Conservation (phyloP, 345 rosid genomes). For the Aquilaria malaccensis region DNA sequence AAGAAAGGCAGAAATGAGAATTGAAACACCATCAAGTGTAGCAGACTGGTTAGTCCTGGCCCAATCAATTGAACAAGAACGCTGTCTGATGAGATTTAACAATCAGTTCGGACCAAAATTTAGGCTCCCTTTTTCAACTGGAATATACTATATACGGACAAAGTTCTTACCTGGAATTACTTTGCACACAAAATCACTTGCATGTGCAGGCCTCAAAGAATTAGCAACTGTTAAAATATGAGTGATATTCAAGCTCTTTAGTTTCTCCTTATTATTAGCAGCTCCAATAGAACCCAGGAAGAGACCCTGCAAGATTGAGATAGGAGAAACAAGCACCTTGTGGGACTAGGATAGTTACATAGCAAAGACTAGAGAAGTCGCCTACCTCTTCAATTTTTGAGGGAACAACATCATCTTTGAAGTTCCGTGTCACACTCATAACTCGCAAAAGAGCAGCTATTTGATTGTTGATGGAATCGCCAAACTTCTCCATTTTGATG, state of each 20-base stretch:
- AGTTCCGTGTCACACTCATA: conserved; percentile 25
- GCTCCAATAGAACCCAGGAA: conserved; percentile 55
- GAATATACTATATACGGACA: background rate
- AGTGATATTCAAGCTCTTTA: conserved; percentile 54
- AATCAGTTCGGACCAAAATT: background rate
- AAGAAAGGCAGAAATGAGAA: too few relatives aligned
- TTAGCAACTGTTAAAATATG: conserved; percentile 67
- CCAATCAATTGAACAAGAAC: background rate
- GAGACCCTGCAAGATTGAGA: conserved; percentile 23
- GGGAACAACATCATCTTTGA: conserved; percentile 39
- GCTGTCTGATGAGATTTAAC: background rate
- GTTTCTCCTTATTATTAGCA: conserved; percentile 42
- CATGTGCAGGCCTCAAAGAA: conserved; percentile 43
- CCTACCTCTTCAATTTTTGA: conserved; percentile 48
- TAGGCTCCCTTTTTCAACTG: background rate
- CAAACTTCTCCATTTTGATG: conserved; percentile 27
- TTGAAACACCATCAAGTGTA: too few relatives aligned
- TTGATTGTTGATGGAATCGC: conserved; percentile 31
- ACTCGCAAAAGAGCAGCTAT: conserved; percentile 40
- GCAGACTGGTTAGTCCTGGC: background rate
- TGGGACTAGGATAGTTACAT: background rate
- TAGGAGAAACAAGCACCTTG: background rate
- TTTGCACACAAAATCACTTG: conserved; percentile 60
- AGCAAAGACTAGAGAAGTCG: background rate
- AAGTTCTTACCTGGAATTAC: conserved; percentile 42